A percentile compares a stretch with the other conserved stretches of the same genome.
Evolutionary conservation across 2,329 filamentous ascomycete species (phyloP).

Genomic region (Colletotrichum ledebouriae): DNA sequence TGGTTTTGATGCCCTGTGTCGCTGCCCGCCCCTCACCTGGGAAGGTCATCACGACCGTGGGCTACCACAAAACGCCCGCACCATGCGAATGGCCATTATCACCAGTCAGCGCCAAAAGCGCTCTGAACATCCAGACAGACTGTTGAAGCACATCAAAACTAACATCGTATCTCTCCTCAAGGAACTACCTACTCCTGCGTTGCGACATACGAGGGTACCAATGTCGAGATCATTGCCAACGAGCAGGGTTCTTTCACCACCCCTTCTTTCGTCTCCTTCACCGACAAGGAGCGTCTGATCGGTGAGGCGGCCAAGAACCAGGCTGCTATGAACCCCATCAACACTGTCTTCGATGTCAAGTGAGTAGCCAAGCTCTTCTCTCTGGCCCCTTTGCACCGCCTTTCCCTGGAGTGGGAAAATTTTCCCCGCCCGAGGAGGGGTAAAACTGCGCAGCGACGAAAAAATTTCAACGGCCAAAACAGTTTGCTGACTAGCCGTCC

Average conservation of each 20-base stretch:
- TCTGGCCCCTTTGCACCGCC: constrained; percentile 3
- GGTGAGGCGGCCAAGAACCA: constrained; percentile 99
- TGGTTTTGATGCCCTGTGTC: constrained; percentile 24
- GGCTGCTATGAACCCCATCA: constrained; percentile 98
- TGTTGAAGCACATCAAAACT: constrained; percentile 35
- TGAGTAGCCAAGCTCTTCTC: constrained; percentile 61
- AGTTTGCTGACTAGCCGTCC: constrained; percentile 34
- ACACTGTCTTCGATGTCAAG: constrained; percentile 99
- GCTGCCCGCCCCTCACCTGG: constrained; percentile 38
- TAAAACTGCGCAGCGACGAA: constrained; percentile 1
- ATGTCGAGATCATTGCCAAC: constrained; percentile 99
- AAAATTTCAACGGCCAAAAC: constrained; percentile 18
- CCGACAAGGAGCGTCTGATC: constrained; percentile 97
- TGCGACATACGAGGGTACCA: constrained; percentile 98
- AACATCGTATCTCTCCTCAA: constrained; percentile 54
- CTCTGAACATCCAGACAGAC: not conserved
- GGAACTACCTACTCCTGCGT: constrained; percentile 99
- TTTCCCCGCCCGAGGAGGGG: constrained; percentile 38
- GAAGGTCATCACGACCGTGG: constrained; percentile 29
- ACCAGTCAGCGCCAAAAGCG: constrained; percentile 1
- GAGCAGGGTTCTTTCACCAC: constrained; percentile 99
- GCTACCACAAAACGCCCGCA: constrained; percentile 26
- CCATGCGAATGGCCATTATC: not conserved
- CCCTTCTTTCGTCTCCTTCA: constrained; percentile 99
- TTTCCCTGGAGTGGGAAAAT: not conserved